phyloP scores from a whole-genome alignment of 2,329 filamentous ascomycete genomes.

The Penicillium sp. region DNA sequence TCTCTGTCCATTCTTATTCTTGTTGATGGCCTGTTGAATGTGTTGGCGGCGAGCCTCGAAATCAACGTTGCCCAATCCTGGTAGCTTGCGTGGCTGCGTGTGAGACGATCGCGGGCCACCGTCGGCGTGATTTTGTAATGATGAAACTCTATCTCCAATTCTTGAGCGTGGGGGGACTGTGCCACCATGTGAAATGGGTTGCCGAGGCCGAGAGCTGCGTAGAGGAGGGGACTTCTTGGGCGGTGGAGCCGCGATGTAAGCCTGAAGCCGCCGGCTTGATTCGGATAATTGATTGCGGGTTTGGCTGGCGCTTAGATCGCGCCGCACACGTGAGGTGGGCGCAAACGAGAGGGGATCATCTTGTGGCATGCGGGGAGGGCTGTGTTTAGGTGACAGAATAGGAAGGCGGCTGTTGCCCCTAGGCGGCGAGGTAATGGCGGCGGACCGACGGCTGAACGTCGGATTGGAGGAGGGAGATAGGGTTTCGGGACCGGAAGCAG shows the following conservation, averaged over 20 bases:
- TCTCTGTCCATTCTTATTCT: conserved; percentile 55
- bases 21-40: conserved; percentile 82
- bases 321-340: conserved; percentile 38
- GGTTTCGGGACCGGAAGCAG: conserved; percentile 44
- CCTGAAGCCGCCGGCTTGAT: conserved; percentile 64
- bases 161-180: conserved; percentile 70
- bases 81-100: conserved; percentile 47
- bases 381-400: conserved; percentile 38
- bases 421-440: conserved; percentile 36
- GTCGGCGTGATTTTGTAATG: conserved; percentile 41
- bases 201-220: conserved; percentile 77
- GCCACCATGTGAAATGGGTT: conserved; percentile 73
- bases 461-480: conserved; percentile 41
- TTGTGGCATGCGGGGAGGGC: conserved; percentile 27
- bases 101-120: conserved; percentile 36
- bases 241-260: conserved; percentile 70
- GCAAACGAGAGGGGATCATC: conserved; percentile 30
- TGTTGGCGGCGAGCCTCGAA: conserved; percentile 79
- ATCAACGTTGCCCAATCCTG: conserved; percentile 74
- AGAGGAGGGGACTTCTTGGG: conserved; percentile 76
- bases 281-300: conserved; percentile 42
- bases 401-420: conserved; percentile 45
- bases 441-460: conserved; percentile 32
- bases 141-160: conserved; percentile 59
- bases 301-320: conserved; percentile 33